phyloP scores from a whole-genome alignment of 2,329 filamentous ascomycete genomes.

The Beauveria bassiana region DNA sequence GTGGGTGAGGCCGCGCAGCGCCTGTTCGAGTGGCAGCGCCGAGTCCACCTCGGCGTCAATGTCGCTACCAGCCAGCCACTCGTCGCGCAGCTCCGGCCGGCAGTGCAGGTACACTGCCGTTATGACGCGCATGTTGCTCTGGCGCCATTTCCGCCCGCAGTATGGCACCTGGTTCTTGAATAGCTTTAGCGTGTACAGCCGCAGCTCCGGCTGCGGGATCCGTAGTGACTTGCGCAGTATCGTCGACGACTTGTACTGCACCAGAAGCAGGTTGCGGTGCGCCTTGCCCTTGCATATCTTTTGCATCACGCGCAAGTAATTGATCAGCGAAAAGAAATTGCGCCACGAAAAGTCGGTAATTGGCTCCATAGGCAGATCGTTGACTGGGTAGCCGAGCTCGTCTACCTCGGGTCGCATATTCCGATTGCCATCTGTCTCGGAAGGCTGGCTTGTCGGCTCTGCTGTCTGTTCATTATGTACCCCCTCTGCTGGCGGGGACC shows the following conservation, averaged over 20 bases:
- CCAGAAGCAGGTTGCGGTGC: conserved; percentile 85
- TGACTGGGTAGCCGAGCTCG: conserved; percentile 75
- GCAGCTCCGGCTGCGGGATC: conserved; percentile 77
- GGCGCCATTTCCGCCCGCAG: conserved; percentile 95
- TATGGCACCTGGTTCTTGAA: conserved; percentile 99
- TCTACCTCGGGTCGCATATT: conserved; percentile 59
- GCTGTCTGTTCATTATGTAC: conserved; percentile 16
- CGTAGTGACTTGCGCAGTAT: conserved; percentile 89
- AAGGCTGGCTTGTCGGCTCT: conserved; percentile 14
- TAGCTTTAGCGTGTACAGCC: conserved; percentile 91
- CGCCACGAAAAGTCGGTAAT: conserved; percentile 88
- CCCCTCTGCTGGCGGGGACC: conserved; percentile 30
- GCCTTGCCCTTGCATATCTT: conserved; percentile 96
- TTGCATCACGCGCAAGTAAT: conserved; percentile 91
- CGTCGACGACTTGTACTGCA: conserved; percentile 90
- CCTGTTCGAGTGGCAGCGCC: conserved; percentile 85
- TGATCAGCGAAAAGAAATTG: conserved; percentile 93
- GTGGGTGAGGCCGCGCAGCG: conserved; percentile 78
- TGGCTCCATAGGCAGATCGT: conserved; percentile 61
- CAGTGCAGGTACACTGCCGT: conserved; percentile 94
- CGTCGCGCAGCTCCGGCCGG: conserved; percentile 83
- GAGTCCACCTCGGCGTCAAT: conserved; percentile 92
- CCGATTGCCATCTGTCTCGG: conserved; percentile 23
- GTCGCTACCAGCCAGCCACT: conserved; percentile 87
- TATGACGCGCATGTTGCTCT: conserved; percentile 97